phyloP scores from a whole-genome alignment of 2,329 filamentous ascomycete genomes.

The Triangularia setosa region DNA sequence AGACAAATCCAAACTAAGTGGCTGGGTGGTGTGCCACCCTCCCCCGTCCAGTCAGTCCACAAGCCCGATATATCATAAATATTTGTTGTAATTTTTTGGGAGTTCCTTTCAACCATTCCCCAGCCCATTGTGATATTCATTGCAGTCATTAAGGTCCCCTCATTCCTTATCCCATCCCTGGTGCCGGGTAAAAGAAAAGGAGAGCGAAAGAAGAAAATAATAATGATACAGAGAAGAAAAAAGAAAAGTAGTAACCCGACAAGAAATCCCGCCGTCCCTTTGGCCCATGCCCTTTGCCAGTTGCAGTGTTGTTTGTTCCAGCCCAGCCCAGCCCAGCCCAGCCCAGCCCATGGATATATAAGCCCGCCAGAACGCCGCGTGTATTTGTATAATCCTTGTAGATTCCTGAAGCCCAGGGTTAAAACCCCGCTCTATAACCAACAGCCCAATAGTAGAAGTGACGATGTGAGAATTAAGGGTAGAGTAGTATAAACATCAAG shows the following conservation, averaged over 20 bases:
- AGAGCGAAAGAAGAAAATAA: neutral
- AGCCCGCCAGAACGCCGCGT: constrained; percentile 5
- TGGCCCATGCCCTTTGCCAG: neutral
- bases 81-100: neutral
- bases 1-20: neutral
- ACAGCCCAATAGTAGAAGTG: neutral
- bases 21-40: neutral
- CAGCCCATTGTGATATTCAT: neutral
- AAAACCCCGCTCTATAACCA: neutral
- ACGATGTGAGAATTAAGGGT: neutral
- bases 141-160: neutral
- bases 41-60: neutral
- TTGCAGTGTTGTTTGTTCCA: neutral
- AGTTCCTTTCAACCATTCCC: neutral
- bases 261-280: neutral
- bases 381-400: constrained; percentile 11
- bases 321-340: neutral
- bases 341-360: neutral
- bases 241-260: neutral
- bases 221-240: constrained; percentile 10
- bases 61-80: neutral
- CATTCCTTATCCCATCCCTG: neutral
- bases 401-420: neutral
- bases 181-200: neutral
- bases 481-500: neutral